Conservation (phyloP, 139 green algal genomes). For the Closterium sp. region DNA sequence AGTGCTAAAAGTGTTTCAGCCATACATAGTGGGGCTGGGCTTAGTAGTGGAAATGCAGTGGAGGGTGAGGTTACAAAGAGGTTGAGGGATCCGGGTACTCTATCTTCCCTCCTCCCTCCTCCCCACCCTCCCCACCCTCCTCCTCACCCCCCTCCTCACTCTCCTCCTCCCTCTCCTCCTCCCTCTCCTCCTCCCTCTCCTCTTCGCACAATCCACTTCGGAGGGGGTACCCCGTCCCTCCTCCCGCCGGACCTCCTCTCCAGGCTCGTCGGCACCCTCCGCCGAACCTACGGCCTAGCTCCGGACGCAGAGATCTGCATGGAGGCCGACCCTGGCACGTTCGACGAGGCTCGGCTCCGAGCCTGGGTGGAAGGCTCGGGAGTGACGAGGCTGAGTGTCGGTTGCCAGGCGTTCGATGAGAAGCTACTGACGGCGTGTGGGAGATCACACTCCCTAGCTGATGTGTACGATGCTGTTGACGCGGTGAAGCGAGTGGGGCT, state of each 20-base stretch:
- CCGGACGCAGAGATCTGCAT: constrained; percentile 78
- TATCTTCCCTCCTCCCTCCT: too few species aligned
- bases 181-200: constrained; percentile 17
- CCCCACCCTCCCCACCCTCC: background rate
- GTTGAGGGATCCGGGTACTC: too few species aligned
- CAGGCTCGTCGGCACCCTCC: constrained; percentile 60
- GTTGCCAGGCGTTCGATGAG: constrained; percentile 71
- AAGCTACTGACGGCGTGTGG: constrained; percentile 41
- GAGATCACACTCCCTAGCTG: constrained; percentile 28
- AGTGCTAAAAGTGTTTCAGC: too few species aligned
- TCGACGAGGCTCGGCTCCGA: constrained; percentile 70
- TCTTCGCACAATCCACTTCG: constrained; percentile 85
- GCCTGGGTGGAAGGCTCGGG: constrained; percentile 71
- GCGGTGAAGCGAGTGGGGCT: constrained; percentile 40
- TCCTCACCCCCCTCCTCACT: background rate
- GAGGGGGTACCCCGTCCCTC: constrained; percentile 88
- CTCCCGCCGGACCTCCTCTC: constrained; percentile 70
- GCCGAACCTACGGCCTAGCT: constrained; percentile 66
- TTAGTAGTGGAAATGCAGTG: too few species aligned
- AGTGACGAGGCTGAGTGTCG: constrained; percentile 85
- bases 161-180: background rate
- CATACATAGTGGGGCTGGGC: too few species aligned
- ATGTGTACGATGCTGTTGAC: constrained; percentile 40
- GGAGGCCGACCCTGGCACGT: constrained; percentile 94
- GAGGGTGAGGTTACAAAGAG: too few species aligned